phyloP scores from a whole-genome alignment of 495 filamentous ascomycete genomes.

The Ascobolus immersus region DNA sequence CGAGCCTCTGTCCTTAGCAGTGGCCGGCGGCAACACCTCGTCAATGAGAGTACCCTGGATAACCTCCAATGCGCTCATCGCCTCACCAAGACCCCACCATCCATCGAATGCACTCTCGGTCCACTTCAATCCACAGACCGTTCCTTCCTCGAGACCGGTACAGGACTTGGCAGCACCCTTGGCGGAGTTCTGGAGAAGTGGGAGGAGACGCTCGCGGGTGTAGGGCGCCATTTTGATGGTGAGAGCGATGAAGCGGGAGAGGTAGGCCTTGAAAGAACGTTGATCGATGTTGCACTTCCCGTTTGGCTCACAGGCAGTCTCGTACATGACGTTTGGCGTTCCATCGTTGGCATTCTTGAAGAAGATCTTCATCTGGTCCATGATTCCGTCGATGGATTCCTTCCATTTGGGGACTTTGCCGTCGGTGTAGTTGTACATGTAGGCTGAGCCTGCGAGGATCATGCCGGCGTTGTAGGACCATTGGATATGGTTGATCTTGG shows the following conservation, averaged over 20 bases:
- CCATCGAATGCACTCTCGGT: conserved; percentile 34
- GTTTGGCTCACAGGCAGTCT: conserved; percentile 45
- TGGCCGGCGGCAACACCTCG: conserved; percentile 28
- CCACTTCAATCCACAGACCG: conserved; percentile 53
- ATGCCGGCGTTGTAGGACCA: conserved; percentile 50
- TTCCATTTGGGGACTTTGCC: conserved; percentile 30
- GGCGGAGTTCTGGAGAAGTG: conserved; percentile 35
- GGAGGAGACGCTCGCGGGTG: conserved; percentile 33
- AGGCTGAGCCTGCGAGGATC: conserved; percentile 38
- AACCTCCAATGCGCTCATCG: conserved; percentile 44
- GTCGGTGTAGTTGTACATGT: conserved; percentile 58
- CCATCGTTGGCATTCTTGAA: conserved; percentile 21
- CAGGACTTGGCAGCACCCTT: conserved; percentile 41
- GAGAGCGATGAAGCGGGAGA: conserved; percentile 49
- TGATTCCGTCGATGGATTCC: conserved; percentile 24
- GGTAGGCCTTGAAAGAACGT: conserved; percentile 56
- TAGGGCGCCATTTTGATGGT: conserved; percentile 45
- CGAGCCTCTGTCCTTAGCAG: conserved; percentile 41
- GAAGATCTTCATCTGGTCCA: conserved; percentile 30
- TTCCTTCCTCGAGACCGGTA: conserved; percentile 27
- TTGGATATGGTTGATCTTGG: conserved; percentile 20
- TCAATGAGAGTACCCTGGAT: conserved; percentile 33
- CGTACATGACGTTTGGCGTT: conserved; percentile 28
- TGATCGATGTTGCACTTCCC: conserved; percentile 43
- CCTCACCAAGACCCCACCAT: conserved; percentile 35